Evolutionary conservation across 73 alveolate species (phyloP).

Genomic region (Tetrahymena malaccensis): DNA sequence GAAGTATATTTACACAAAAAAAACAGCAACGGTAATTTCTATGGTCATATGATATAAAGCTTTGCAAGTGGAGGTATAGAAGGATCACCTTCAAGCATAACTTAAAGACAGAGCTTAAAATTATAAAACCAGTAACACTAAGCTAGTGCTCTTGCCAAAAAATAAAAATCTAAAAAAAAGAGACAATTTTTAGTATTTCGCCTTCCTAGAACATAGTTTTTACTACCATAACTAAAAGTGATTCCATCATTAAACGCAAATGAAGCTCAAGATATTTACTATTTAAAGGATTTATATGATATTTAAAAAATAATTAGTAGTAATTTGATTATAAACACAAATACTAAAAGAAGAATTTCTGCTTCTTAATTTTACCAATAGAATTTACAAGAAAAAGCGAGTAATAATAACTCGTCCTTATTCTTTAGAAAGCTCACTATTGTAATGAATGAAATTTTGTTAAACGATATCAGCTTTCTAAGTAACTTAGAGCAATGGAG

Average conservation of each 20-base stretch:
- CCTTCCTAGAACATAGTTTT: neutral
- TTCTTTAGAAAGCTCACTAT: neutral
- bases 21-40: neutral
- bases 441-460: neutral
- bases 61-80: neutral
- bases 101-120: neutral
- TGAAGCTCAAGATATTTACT: neutral
- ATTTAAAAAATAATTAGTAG: neutral
- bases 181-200: neutral
- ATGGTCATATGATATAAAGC: neutral
- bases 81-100: neutral
- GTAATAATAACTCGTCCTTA: neutral
- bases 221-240: neutral
- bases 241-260: neutral
- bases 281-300: neutral
- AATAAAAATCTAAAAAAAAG: neutral
- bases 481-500: neutral
- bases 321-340: neutral
- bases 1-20: neutral
- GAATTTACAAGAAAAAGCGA: neutral
- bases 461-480: neutral
- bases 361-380: neutral
- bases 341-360: neutral
- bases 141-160: neutral
- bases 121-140: neutral